Evolutionary conservation across 1,139 yeast species (phyloP), one percentile per base, ranked within the genome.

Genomic region (Suhomyces bribrorum): DNA sequence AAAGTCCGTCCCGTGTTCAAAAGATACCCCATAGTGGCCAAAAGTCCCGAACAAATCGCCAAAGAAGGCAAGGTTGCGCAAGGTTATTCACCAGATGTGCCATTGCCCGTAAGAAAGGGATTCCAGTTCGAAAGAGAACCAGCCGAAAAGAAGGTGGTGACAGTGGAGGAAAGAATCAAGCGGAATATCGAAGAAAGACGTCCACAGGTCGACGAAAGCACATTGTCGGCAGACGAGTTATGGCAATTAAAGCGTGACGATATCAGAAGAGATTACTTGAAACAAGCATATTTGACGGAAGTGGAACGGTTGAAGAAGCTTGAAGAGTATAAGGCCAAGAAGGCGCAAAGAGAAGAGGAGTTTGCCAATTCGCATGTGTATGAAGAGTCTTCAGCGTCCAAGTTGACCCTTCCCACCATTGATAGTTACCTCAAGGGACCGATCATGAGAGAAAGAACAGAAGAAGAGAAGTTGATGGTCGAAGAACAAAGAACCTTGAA

Each of bases 401-500:
- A 67, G 51, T 74, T 84, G 52, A 86, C 96, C 2, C 71, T 87
- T 37, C 96, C 96, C 32, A 86, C 96, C 2, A 71, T 89, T 46
- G 90, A 85, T 52, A 72, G 78, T 29, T 73, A 83, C 48, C 66
- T 85, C 47, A 59, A 76, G 26, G 86, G 86, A 3, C 86, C 90
- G 13, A 65, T 88, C 45, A 77, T 89, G 70, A 75, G 84, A 56
- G 76, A 67, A 37, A 75, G 96, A 60, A 83, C 95, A 0, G 69
- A 66, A 25, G 89, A 81, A 53, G 94, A 88, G 58, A 72, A 75
- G 47, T 64, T 75, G 23, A 56, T 64, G 34, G 46, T 56, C 29
- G 38, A 48, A 6, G 57, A 54, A 27, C 66, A 63, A 46, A 57
- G 76, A 39, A 47, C 50, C 3, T 52, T 64, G 45, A 71, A 71